Evolutionary conservation across 2,329 filamentous ascomycete genomes (phyloP).

Genomic region (Fusarium scirpi): DNA sequence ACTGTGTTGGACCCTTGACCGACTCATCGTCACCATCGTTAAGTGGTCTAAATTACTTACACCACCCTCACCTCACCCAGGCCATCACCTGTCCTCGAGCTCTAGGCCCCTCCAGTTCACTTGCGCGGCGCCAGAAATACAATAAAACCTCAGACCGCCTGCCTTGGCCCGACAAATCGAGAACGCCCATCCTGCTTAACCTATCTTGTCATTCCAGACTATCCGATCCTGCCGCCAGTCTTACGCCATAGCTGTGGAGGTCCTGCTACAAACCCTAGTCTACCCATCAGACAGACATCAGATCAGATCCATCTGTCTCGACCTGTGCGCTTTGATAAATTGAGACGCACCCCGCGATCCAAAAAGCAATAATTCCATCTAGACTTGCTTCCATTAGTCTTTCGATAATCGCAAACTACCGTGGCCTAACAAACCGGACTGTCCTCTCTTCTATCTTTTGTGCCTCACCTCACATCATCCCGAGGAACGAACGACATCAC

Average conservation of each 20-base stretch:
- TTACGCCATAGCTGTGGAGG: slow-evolving; percentile 30
- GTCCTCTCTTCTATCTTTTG: not conserved
- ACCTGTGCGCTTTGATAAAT: slow-evolving; percentile 34
- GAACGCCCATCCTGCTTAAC: slow-evolving; percentile 31
- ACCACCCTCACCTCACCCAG: slow-evolving; percentile 21
- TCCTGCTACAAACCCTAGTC: not conserved
- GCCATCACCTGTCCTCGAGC: slow-evolving; percentile 35
- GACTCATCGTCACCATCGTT: slow-evolving; percentile 32
- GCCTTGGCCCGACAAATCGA: slow-evolving; percentile 28
- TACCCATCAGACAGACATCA: not conserved
- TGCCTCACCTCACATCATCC: slow-evolving; percentile 30
- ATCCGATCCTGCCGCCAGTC: slow-evolving; percentile 31
- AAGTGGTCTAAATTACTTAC: slow-evolving; percentile 32
- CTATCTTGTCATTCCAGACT: slow-evolving; percentile 30
- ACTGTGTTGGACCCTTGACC: slow-evolving; percentile 30
- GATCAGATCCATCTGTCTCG: slow-evolving; percentile 7
- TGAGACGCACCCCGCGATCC: slow-evolving; percentile 12
- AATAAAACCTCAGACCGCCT: slow-evolving; percentile 47
- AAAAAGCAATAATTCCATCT: not conserved
- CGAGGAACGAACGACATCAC: slow-evolving; percentile 37
- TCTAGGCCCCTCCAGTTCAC: slow-evolving; percentile 34
- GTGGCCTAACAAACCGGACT: not conserved
- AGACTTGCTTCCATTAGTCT: not conserved
- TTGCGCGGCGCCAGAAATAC: slow-evolving; percentile 38
- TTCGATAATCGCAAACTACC: not conserved